Conservation (phyloP, 306 rosid species). For the Vigna unguiculata region DNA sequence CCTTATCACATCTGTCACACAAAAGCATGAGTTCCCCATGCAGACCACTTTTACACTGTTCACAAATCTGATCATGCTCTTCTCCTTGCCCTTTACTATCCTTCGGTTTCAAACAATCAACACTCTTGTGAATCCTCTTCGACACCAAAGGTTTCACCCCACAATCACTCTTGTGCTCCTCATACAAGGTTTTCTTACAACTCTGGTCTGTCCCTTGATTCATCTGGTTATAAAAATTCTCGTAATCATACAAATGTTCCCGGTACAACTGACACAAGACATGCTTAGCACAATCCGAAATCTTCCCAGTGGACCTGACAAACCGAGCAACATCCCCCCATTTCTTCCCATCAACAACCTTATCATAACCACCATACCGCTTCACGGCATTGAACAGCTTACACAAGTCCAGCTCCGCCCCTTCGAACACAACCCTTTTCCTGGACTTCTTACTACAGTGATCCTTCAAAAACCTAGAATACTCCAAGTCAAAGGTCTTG, state of each 20-base stretch:
- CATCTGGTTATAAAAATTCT: constrained; percentile 58
- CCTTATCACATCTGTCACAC: constrained; percentile 95
- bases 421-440: constrained; percentile 84
- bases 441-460: constrained; percentile 66
- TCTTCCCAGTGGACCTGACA: constrained; percentile 59
- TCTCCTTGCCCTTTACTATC: constrained; percentile 53
- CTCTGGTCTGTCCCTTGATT: constrained; percentile 50
- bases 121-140: constrained; percentile 62
- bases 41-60: constrained; percentile 93
- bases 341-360: constrained; percentile 77
- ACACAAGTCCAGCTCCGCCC: constrained; percentile 87
- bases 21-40: constrained; percentile 98
- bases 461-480: constrained; percentile 79
- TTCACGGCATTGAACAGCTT: constrained; percentile 81
- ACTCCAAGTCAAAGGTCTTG: constrained; percentile 86
- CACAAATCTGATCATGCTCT: constrained; percentile 88
- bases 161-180: constrained; percentile 53
- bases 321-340: constrained; percentile 91
- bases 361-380: constrained; percentile 87
- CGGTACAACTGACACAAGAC: constrained; percentile 79
- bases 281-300: constrained; percentile 88
- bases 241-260: constrained; percentile 89
- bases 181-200: constrained; percentile 61
- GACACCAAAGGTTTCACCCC: constrained; percentile 47
- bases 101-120: constrained; percentile 55